A percentile compares a stretch with the other conserved stretches of the same genome.
phyloP scores from a whole-genome alignment of 805 yeast genomes.

The Schwanniomyces pseudopolymorphus region DNA sequence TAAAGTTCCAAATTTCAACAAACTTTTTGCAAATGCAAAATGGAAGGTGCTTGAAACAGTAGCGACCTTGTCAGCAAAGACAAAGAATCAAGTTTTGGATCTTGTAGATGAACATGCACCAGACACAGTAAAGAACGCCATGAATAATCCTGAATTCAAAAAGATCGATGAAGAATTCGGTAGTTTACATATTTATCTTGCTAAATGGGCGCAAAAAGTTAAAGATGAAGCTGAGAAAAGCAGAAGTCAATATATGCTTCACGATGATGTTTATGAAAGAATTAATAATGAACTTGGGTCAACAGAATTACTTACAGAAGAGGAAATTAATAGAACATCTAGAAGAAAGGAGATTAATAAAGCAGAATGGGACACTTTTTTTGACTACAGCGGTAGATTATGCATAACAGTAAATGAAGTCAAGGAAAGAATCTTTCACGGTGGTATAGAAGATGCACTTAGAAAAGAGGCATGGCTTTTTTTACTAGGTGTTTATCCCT shows the following conservation, averaged over 20 bases:
- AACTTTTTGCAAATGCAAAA: constrained; percentile 64
- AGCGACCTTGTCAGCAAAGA: constrained; percentile 65
- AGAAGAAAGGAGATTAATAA: constrained; percentile 65
- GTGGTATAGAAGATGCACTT: constrained; percentile 63
- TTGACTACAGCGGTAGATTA: constrained; percentile 76
- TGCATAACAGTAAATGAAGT: constrained; percentile 74
- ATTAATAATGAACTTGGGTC: constrained; percentile 62
- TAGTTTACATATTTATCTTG: constrained; percentile 85
- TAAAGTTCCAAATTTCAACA: constrained; percentile 39
- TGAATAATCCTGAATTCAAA: constrained; percentile 77
- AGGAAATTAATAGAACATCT: constrained; percentile 59
- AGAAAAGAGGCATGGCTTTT: constrained; percentile 85
- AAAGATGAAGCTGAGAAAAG: constrained; percentile 82
- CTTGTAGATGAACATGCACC: constrained; percentile 68
- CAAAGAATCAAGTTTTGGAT: constrained; percentile 55
- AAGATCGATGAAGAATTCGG: constrained; percentile 88
- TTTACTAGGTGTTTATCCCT: constrained; percentile 77
- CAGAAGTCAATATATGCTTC: constrained; percentile 49
- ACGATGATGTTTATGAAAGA: constrained; percentile 59
- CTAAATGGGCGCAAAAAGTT: constrained; percentile 95
- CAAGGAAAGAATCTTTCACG: constrained; percentile 83
- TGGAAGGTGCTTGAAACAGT: constrained; percentile 86
- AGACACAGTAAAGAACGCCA: constrained; percentile 52
- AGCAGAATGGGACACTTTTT: constrained; percentile 82
- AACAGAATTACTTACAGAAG: constrained; percentile 54